Evolutionary conservation across 1,139 yeast species (phyloP).

Genomic region (Zygosaccharomyces pseudobailii): DNA sequence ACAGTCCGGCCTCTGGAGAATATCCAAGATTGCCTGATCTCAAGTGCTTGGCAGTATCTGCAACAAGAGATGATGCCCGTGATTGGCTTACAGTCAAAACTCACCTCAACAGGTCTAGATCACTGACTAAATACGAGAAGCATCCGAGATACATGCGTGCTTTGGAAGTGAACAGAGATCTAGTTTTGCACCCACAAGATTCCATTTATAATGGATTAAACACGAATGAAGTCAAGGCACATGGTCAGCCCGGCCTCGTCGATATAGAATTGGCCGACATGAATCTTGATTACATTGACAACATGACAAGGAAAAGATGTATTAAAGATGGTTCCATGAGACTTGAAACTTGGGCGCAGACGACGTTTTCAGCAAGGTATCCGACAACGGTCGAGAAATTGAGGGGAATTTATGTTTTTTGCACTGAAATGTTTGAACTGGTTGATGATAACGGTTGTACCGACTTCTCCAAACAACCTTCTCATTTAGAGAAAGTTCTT

Average conservation of each 20-base stretch:
- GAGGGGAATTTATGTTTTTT: slow-evolving; percentile 59
- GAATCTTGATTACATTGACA: slow-evolving; percentile 33
- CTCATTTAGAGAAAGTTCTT: slow-evolving; percentile 30
- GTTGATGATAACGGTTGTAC: slow-evolving; percentile 34
- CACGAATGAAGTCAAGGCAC: slow-evolving; percentile 38
- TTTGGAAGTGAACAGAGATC: slow-evolving; percentile 58
- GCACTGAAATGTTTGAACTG: slow-evolving; percentile 48
- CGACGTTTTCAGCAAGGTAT: slow-evolving; percentile 36
- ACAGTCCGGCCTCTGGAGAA: slow-evolving; percentile 7
- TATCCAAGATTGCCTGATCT: slow-evolving; percentile 32
- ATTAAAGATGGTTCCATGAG: slow-evolving; percentile 33
- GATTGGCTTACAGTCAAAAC: slow-evolving; percentile 49
- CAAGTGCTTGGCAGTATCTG: slow-evolving; percentile 20
- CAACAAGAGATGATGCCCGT: slow-evolving; percentile 26
- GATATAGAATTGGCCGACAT: slow-evolving; percentile 34
- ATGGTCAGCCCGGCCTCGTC: slow-evolving; percentile 32
- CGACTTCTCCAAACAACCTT: slow-evolving; percentile 30
- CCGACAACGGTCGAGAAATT: slow-evolving; percentile 49
- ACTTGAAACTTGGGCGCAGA: slow-evolving; percentile 39
- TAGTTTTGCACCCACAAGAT: slow-evolving; percentile 68
- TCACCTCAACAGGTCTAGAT: slow-evolving; percentile 71
- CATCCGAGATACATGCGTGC: slow-evolving; percentile 64
- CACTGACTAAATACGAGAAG: slow-evolving; percentile 66
- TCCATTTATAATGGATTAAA: slow-evolving; percentile 50
- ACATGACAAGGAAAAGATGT: slow-evolving; percentile 29